Evolutionary conservation across 2,329 filamentous ascomycete species (phyloP).

Genomic region (Fusarium sp.): DNA sequence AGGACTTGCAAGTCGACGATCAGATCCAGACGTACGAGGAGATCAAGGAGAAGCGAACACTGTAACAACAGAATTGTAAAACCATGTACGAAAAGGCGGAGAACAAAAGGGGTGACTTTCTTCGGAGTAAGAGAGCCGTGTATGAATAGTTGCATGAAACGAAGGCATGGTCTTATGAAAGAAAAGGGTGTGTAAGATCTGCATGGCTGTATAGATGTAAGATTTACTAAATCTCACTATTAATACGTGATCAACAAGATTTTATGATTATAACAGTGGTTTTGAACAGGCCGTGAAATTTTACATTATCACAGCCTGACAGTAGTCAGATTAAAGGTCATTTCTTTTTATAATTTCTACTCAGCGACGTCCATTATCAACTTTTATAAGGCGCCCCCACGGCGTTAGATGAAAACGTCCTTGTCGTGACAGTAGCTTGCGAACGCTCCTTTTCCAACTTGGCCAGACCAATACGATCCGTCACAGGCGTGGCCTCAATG

Average conservation of each 20-base stretch:
- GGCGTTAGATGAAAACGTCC: conserved; percentile 66
- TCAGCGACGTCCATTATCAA: conserved; percentile 46
- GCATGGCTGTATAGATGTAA: conserved; percentile 2
- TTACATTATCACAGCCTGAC: not conserved
- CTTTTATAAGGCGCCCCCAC: conserved; percentile 66
- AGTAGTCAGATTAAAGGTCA: not conserved
- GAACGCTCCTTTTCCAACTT: conserved; percentile 71
- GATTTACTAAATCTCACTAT: conserved; percentile 30
- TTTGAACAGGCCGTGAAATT: not conserved
- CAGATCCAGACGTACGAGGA: conserved; percentile 91
- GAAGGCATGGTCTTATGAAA: conserved; percentile 25
- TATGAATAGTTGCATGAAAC: conserved; percentile 32
- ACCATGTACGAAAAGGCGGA: conserved; percentile 38
- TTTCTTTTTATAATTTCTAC: conserved; percentile 6
- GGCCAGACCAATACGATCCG: conserved; percentile 81
- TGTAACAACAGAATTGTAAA: conserved; percentile 58
- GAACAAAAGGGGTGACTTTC: conserved; percentile 14
- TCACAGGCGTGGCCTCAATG: conserved; percentile 90
- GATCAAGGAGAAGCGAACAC: conserved; percentile 76
- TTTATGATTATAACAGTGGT: not conserved
- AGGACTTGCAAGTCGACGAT: conserved; percentile 85
- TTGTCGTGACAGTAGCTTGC: conserved; percentile 63
- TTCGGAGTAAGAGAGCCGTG: conserved; percentile 9
- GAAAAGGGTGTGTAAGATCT: conserved; percentile 18
- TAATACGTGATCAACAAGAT: conserved; percentile 4